A percentile compares a stretch with the other conserved stretches of the same genome.
These are phyloP conservation scores for Boletus subparvulus DNA, from an alignment of 768 basidiomycete genomes.

Conservation along the genomic window DNA sequence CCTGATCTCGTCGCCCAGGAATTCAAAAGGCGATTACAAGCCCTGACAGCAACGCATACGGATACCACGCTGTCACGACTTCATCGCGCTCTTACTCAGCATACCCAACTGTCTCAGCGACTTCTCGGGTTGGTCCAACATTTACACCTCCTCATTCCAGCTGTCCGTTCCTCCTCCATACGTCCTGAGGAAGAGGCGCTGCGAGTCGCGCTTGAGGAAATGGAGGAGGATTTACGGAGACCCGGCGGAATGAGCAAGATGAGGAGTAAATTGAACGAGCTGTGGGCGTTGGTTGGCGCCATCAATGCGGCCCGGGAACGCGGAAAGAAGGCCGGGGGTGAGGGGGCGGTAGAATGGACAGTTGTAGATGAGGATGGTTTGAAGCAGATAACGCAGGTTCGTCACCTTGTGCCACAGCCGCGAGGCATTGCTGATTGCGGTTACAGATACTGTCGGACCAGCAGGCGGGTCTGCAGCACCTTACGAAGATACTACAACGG, in stretches of 20 bases:
- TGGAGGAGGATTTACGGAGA: slow-evolving; percentile 67
- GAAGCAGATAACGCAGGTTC: slow-evolving; percentile 69
- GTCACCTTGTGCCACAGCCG: slow-evolving; percentile 12
- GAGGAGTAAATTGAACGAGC: slow-evolving; percentile 73
- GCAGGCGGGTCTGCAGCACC: slow-evolving; percentile 76
- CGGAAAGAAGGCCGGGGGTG: slow-evolving; percentile 41
- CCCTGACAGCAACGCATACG: slow-evolving; percentile 60
- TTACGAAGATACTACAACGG: slow-evolving; percentile 71
- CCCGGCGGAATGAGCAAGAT: slow-evolving; percentile 55
- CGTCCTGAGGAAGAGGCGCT: slow-evolving; percentile 79
- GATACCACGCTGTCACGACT: slow-evolving; percentile 69
- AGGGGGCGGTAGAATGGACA: slow-evolving; percentile 61
- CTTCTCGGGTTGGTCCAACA: slow-evolving; percentile 71
- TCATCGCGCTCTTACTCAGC: slow-evolving; percentile 57
- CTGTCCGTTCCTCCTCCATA: slow-evolving; percentile 70
- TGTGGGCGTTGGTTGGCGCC: slow-evolving; percentile 83
- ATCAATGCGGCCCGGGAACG: slow-evolving; percentile 58
- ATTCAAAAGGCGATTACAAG: slow-evolving; percentile 60
- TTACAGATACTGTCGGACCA: slow-evolving; percentile 70
- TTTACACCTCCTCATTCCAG: slow-evolving; percentile 75
- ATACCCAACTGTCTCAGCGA: slow-evolving; percentile 70
- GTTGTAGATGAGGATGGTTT: slow-evolving; percentile 88
- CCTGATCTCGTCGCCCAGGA: slow-evolving; percentile 42
- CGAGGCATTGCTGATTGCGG: neutral
- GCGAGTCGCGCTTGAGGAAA: slow-evolving; percentile 66